phyloP scores from a whole-genome alignment of 2,329 filamentous ascomycete genomes.

The Alternaria brassicae region DNA sequence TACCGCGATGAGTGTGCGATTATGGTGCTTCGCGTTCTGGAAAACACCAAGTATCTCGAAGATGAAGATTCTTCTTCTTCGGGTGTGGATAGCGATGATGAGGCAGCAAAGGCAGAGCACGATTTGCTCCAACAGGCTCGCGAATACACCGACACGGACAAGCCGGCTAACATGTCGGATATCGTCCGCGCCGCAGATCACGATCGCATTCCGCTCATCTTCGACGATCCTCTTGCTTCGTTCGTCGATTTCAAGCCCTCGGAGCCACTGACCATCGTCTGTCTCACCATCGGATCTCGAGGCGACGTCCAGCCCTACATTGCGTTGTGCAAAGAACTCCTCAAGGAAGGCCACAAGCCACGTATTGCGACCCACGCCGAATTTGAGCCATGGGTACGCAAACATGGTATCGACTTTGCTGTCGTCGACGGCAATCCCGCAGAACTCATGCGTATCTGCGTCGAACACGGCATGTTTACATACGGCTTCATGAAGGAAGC shows the following conservation, averaged over 20 bases:
- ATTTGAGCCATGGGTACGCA: conserved; percentile 86
- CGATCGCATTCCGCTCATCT: conserved; percentile 77
- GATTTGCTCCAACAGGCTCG: conserved; percentile 80
- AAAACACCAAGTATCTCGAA: conserved; percentile 72
- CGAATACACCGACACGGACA: conserved; percentile 42
- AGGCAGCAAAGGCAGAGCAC: conserved; percentile 80
- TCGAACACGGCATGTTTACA: conserved; percentile 97
- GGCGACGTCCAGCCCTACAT: conserved; percentile 99
- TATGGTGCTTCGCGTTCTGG: conserved; percentile 77
- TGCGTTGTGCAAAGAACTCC: conserved; percentile 86
- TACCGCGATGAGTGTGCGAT: conserved; percentile 88
- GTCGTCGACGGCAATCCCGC: conserved; percentile 89
- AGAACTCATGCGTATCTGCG: conserved; percentile 94
- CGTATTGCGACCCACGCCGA: conserved; percentile 92
- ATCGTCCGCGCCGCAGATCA: conserved; percentile 42
- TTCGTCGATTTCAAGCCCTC: conserved; percentile 90
- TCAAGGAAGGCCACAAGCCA: conserved; percentile 84
- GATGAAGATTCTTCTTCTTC: conserved; percentile 72
- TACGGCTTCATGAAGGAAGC: conserved; percentile 89
- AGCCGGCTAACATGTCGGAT: conserved; percentile 32
- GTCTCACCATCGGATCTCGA: conserved; percentile 92
- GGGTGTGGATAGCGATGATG: conserved; percentile 73
- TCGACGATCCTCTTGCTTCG: conserved; percentile 87
- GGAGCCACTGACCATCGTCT: conserved; percentile 82
- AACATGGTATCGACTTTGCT: conserved; percentile 93